Conservation (phyloP, 768 basidiomycete species). For the Guyanaporus albipodus region DNA sequence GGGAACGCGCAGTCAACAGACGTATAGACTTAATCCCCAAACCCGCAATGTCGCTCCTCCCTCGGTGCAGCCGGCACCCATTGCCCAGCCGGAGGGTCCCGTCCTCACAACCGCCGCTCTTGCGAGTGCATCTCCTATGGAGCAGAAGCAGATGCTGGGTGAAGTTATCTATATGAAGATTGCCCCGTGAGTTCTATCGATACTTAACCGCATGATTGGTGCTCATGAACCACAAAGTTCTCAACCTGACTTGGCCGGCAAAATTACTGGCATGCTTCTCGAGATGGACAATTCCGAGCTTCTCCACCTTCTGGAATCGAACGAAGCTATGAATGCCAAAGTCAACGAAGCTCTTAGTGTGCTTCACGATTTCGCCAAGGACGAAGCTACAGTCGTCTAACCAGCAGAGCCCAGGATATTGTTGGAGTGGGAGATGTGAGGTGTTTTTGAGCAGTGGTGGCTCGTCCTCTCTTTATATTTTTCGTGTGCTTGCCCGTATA, state of each 20-base stretch:
- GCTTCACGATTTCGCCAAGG: constrained; percentile 75
- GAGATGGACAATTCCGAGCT: constrained; percentile 99
- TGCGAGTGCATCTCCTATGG: constrained; percentile 58
- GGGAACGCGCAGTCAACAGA: constrained; percentile 32
- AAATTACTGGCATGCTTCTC: constrained; percentile 97
- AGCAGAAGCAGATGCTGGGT: constrained; percentile 99
- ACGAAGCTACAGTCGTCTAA: constrained; percentile 21
- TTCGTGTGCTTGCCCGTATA: constrained; percentile 32
- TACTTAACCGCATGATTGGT: neutral
- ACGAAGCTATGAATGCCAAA: constrained; percentile 83
- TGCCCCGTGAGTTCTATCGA: constrained; percentile 49
- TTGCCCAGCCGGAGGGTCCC: constrained; percentile 48
- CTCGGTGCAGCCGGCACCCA: constrained; percentile 33
- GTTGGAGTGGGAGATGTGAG: constrained; percentile 11
- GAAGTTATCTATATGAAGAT: constrained; percentile 96
- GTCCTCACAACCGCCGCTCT: constrained; percentile 61
- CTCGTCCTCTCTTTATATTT: constrained; percentile 49
- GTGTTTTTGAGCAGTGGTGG: constrained; percentile 37
- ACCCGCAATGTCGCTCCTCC: constrained; percentile 37
- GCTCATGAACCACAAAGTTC: constrained; percentile 39
- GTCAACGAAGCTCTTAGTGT: constrained; percentile 89
- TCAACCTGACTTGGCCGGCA: constrained; percentile 93
- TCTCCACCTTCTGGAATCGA: constrained; percentile 78
- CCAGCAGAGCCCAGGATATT: neutral
- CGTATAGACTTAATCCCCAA: constrained; percentile 33